Evolutionary conservation across 805 yeast species (phyloP).

Genomic region (Wickerhamiella alocasiicola): DNA sequence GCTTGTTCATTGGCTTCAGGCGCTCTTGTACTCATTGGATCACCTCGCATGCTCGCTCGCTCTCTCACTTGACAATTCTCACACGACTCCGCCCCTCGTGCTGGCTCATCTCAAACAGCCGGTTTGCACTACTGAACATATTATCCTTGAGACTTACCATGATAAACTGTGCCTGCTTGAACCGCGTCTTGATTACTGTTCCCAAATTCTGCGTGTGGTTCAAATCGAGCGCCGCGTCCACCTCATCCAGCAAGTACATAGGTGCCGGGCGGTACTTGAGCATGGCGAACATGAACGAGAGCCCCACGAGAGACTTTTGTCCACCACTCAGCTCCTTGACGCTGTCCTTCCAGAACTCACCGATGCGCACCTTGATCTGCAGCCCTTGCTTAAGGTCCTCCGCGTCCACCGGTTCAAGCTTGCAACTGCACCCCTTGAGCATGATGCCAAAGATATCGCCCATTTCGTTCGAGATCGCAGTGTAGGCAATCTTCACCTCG

Average conservation of each 20-base stretch:
- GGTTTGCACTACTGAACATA: conserved; percentile 93
- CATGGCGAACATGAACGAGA: conserved; percentile 82
- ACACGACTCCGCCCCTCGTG: conserved; percentile 53
- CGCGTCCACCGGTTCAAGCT: conserved; percentile 69
- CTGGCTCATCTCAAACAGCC: conserved; percentile 84
- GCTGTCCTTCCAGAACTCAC: conserved; percentile 91
- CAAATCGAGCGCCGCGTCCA: conserved; percentile 94
- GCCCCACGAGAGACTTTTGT: conserved; percentile 85
- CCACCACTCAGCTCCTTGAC: conserved; percentile 94
- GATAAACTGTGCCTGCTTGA: conserved; percentile 91
- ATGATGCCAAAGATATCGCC: conserved; percentile 82
- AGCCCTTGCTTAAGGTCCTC: conserved; percentile 79
- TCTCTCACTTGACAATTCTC: not conserved
- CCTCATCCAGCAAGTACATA: conserved; percentile 94
- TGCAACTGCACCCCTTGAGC: conserved; percentile 81
- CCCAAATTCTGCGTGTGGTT: conserved; percentile 98
- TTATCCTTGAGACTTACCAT: conserved; percentile 96
- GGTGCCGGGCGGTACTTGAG: conserved; percentile 97
- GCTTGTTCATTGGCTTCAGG: too few species aligned
- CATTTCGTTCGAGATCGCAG: conserved; percentile 76
- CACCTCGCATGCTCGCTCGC: too few species aligned
- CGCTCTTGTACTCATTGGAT: too few species aligned
- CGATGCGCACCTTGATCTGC: conserved; percentile 79
- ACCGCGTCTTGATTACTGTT: conserved; percentile 84
- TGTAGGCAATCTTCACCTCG: conserved; percentile 73